Evolutionary conservation across 108 stramenopile genomes (phyloP), one percentile per base, ranked within the genome.

Genomic region (Discostella stelligeroides): DNA sequence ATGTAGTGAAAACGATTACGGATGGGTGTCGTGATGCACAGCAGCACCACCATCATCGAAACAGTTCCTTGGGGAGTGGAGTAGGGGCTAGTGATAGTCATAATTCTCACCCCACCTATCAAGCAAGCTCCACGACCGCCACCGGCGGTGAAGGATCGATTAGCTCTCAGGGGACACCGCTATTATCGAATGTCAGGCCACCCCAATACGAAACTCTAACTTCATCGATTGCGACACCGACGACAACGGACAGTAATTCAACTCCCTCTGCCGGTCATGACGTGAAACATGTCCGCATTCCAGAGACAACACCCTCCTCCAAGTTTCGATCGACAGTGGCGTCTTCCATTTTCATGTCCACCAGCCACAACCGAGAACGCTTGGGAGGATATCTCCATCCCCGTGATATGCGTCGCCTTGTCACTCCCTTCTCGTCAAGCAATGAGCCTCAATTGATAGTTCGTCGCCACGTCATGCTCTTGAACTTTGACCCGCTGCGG

Each of bases 331-430:
- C 51, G 51, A 7, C 51, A 25, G 24, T 27, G 5, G 24, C 51
- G 21, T 25, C 51, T 23, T 53, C 51, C 51, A 10, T 25, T 12
- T 34, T 34, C 34, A 34, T 6, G 34, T 5, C 34, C 1, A 5
- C 55, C 15, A 27, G 14, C 58, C 27, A 39, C 13, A 79, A 85
- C 53, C 74, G 85, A 49, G 85, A 95, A 66, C 76, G 87, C 0
- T 65, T 96, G 25, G 95, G 95, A 39, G 92, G 89, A 7, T 92
- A 85, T 51, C 79, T 96, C n/a, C 95, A 96, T 66, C 95, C 95
- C 13, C 83, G 95, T 27, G 95, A 96, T 63, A 93, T 96, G 92
- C 82, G 95, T 7, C 78, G 89, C n/a, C 81, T 96, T 18, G 95
- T 96, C 21, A 92, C 95, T 5, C 95, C 92, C 18, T 93, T 96